phyloP scores from a whole-genome alignment of 495 filamentous ascomycete species.

The Annulohypoxylon stygium region DNA sequence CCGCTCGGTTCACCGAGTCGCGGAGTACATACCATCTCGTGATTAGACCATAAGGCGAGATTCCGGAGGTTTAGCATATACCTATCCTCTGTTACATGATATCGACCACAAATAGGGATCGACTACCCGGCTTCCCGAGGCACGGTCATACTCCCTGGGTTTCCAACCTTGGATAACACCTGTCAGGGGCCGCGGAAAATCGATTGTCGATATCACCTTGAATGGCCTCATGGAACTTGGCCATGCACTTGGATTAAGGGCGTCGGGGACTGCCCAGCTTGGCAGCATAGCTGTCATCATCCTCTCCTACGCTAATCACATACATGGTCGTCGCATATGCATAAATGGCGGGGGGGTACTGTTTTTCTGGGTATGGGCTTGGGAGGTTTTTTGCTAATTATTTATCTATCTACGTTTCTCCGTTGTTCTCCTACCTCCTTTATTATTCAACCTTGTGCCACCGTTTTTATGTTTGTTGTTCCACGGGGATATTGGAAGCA shows the following conservation, averaged over 20 bases:
- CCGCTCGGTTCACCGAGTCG: slow-evolving; percentile 26
- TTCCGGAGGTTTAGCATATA: slow-evolving; percentile 1
- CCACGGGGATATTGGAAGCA: slow-evolving; percentile 36
- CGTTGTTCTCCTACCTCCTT: slow-evolving; percentile 28
- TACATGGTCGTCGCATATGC: slow-evolving; percentile 41
- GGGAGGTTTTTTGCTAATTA: slow-evolving; percentile 35
- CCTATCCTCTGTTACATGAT: slow-evolving; percentile 20
- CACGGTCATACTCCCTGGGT: not conserved
- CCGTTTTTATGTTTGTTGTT: slow-evolving; percentile 28
- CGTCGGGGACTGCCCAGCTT: slow-evolving; percentile 11
- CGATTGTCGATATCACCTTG: slow-evolving; percentile 4
- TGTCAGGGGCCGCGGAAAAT: slow-evolving; percentile 6
- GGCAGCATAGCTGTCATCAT: slow-evolving; percentile 23
- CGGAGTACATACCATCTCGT: slow-evolving; percentile 32
- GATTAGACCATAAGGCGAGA: slow-evolving; percentile 14
- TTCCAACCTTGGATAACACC: not conserved
- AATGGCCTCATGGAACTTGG: slow-evolving; percentile 14
- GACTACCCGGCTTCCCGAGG: slow-evolving; percentile 4
- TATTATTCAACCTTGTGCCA: slow-evolving; percentile 12
- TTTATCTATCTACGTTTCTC: slow-evolving; percentile 14
- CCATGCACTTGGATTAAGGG: slow-evolving; percentile 12
- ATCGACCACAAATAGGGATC: slow-evolving; percentile 18
- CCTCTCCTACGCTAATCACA: slow-evolving; percentile 22
- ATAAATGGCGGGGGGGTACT: slow-evolving; percentile 34
- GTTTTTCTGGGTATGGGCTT: slow-evolving; percentile 35